Base-by-base conservation (phyloP, 2,329 filamentous ascomycete genomes). In the Aspergillus flavus region DNA sequence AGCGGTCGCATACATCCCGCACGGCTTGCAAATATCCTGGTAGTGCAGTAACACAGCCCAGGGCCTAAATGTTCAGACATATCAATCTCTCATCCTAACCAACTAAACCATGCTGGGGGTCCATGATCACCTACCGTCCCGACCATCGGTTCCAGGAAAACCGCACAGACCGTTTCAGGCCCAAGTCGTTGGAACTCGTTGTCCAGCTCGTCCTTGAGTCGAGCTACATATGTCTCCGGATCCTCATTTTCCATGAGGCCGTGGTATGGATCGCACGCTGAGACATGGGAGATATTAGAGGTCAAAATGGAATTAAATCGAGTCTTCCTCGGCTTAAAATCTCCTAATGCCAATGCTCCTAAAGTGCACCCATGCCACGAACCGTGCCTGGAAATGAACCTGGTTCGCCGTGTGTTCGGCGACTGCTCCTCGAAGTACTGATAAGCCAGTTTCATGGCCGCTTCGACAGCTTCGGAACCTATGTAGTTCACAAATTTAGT, bases 291-390 rank as follows among this genome's bases (percentile, higher is more conserved):
- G 50, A 87, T 80, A 58, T 85, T 86, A 2, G 77, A 74, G 34
- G 83, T 76, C 6, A 91, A 76, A 43, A 89, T 80, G 1, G 82
- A 80, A 68, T 87, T 84, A 70, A 88, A 93, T 2, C 86, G 81
- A 0, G 81, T 82, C 61, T 87, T 83, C 26, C 91, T 82, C 1
- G 79, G 79, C 6, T 82, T 74, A 72, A 91, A 86, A 26, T 88
- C 88, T 7, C 89, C 84, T n/a, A 91, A 79, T 0, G 86, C 85
- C 59, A 93, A 82, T 1, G 90, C 83, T 0, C 89, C 90, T 0
- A 93, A 74, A 0, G 89, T 91, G 50, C 84, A 87, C 6, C 90
- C 90, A 69, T 93, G 90, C 69, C 90, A 93, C 9, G 86, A 88
- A 26, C 86, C 81, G 43, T 85, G 78, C 19, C 90, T 82, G 7